phyloP scores from a whole-genome alignment of 805 yeast genomes.

The Ogataea paraovalis region DNA sequence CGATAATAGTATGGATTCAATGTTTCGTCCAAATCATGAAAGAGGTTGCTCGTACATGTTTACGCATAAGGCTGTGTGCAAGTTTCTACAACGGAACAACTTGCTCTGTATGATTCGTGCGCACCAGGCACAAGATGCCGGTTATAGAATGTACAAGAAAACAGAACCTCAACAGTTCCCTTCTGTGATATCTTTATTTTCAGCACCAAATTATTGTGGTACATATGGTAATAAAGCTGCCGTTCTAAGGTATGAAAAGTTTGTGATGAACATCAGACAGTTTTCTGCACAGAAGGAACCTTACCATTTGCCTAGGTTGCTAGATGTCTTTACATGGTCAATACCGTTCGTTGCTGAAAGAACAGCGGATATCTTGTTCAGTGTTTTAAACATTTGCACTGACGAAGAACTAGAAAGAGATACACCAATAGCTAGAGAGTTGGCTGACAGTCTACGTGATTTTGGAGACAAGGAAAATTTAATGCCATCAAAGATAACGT shows the following conservation, averaged over 20 bases:
- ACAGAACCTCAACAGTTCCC: constrained; percentile 86
- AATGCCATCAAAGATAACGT: neutral
- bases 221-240: constrained; percentile 62
- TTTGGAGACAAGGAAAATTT: constrained; percentile 7
- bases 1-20: constrained; percentile 10
- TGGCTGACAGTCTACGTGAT: constrained; percentile 31
- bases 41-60: constrained; percentile 93
- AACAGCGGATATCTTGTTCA: constrained; percentile 86
- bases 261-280: constrained; percentile 93
- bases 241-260: constrained; percentile 82
- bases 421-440: constrained; percentile 45
- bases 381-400: constrained; percentile 88
- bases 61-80: constrained; percentile 77
- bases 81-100: constrained; percentile 72
- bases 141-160: constrained; percentile 89
- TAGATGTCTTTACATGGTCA: constrained; percentile 98
- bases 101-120: constrained; percentile 86
- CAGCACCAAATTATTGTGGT: neutral
- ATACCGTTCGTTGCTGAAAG: constrained; percentile 96
- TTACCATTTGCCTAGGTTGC: constrained; percentile 92
- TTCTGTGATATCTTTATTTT: constrained; percentile 38
- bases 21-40: constrained; percentile 62
- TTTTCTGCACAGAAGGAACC: constrained; percentile 94
- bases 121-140: constrained; percentile 97
- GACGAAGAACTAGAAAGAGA: constrained; percentile 89